Evolutionary conservation across 1,139 yeast genomes (phyloP).

Genomic region (Entelexis sorbosivorans): DNA sequence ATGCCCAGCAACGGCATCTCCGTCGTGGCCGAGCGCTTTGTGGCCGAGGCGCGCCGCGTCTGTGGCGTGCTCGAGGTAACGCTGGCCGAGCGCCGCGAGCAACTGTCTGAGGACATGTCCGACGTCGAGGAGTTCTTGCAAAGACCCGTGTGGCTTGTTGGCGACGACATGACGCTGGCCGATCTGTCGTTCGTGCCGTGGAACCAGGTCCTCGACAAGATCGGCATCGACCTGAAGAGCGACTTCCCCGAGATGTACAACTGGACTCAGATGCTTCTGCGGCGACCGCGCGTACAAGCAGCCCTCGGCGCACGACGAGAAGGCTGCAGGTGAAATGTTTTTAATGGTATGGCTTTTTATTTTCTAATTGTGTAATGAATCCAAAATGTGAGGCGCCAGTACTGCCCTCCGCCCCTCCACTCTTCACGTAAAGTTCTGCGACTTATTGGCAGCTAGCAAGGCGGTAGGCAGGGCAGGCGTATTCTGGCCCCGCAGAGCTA

Average conservation of each 20-base stretch:
- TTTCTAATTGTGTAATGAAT: too few relatives aligned
- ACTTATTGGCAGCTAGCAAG: too few relatives aligned
- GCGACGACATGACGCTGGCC: slow-evolving; percentile 81
- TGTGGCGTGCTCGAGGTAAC: slow-evolving; percentile 95
- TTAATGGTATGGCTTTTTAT: background rate
- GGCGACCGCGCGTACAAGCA: slow-evolving; percentile 30
- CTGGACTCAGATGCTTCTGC: slow-evolving; percentile 52
- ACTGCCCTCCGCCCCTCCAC: too few relatives aligned
- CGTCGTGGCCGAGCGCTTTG: slow-evolving; percentile 72
- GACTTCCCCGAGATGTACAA: slow-evolving; percentile 94
- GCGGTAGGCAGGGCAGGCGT: too few relatives aligned
- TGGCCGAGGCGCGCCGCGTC: slow-evolving; percentile 86
- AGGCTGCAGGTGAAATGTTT: background rate
- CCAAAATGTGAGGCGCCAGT: too few relatives aligned
- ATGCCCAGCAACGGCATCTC: slow-evolving; percentile 17
- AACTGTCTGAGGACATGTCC: slow-evolving; percentile 61
- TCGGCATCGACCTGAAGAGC: slow-evolving; percentile 73
- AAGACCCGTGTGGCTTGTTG: slow-evolving; percentile 91
- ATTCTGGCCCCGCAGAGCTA: too few relatives aligned
- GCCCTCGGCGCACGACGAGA: slow-evolving; percentile 25
- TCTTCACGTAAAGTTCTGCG: too few relatives aligned
- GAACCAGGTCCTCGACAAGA: slow-evolving; percentile 90
- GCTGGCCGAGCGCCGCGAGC: slow-evolving; percentile 83
- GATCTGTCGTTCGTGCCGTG: slow-evolving; percentile 91
- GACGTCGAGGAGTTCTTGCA: slow-evolving; percentile 81